Evolutionary conservation across 78 protist genomes (phyloP).

Genomic region (Dictyostelium capitatum): DNA sequence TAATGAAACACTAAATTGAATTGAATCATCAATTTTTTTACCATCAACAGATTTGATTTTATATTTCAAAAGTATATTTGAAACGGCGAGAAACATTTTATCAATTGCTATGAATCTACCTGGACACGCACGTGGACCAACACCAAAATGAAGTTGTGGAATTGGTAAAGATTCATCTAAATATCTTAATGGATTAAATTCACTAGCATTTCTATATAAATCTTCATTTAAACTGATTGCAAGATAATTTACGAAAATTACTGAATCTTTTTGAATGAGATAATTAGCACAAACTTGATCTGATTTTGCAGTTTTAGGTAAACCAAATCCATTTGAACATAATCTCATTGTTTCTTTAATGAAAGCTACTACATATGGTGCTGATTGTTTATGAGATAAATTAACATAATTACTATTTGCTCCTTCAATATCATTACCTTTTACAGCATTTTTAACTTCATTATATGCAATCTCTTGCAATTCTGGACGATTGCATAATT

Average conservation of each 20-base stretch:
- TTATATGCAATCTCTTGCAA: background rate
- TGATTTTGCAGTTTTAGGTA: background rate
- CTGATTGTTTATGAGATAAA: background rate
- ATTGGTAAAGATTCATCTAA: background rate
- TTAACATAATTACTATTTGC: too few species aligned
- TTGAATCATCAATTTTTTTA: slow-evolving; percentile 14
- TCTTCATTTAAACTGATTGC: background rate
- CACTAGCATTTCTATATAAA: background rate
- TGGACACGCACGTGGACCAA: slow-evolving; percentile 9
- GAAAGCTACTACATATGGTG: background rate
- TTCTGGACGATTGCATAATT: background rate
- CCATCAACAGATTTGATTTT: slow-evolving; percentile 8
- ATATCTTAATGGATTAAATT: background rate
- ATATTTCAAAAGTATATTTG: slow-evolving; percentile 16
- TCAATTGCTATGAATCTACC: background rate
- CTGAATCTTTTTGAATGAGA: slow-evolving; percentile 11
- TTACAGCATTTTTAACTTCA: background rate
- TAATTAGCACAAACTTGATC: background rate
- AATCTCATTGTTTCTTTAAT: slow-evolving; percentile 42
- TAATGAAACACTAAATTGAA: background rate
- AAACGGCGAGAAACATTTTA: background rate
- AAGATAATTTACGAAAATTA: background rate
- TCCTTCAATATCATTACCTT: too few species aligned
- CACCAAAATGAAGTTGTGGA: background rate
- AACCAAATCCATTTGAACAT: background rate